Conservation (phyloP, 2,329 filamentous ascomycete species). For the Hypocreales sp. region DNA sequence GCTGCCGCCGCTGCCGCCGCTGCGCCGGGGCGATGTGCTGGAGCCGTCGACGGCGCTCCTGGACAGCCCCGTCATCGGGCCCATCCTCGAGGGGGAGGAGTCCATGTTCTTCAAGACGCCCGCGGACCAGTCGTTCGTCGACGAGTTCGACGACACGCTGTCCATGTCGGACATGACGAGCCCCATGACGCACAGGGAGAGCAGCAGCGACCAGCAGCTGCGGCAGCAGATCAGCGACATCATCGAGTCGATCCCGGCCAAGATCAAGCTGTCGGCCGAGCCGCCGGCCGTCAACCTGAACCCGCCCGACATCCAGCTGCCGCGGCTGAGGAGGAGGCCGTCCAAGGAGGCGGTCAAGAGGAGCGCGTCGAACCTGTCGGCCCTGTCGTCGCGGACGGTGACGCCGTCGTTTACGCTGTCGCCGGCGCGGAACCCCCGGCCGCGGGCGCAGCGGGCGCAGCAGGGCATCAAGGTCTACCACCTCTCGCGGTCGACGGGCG, state of each 20-base stretch:
- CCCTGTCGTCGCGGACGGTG: slow-evolving; percentile 38
- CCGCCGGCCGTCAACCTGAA: slow-evolving; percentile 36
- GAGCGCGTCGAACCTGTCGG: slow-evolving; percentile 35
- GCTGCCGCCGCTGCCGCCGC: slow-evolving; percentile 5
- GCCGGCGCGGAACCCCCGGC: slow-evolving; percentile 39
- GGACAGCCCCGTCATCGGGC: slow-evolving; percentile 27
- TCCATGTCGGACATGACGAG: slow-evolving; percentile 14
- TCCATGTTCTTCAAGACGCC: slow-evolving; percentile 21
- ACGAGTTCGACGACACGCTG: slow-evolving; percentile 29
- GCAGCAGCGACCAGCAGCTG: slow-evolving; percentile 48
- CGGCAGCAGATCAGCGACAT: slow-evolving; percentile 71
- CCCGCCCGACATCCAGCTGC: slow-evolving; percentile 40
- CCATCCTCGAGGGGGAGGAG: slow-evolving; percentile 24
- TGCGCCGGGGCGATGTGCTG: too few relatives aligned
- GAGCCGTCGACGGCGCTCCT: slow-evolving; percentile 24
- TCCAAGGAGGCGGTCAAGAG: slow-evolving; percentile 28
- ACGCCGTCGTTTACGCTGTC: slow-evolving; percentile 57
- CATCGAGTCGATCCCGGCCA: slow-evolving; percentile 60
- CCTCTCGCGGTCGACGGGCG: slow-evolving; percentile 66
- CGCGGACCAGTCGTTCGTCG: slow-evolving; percentile 25
- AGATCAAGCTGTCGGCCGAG: slow-evolving; percentile 56
- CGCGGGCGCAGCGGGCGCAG: slow-evolving; percentile 33
- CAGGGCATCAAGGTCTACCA: slow-evolving; percentile 86
- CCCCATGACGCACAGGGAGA: slow-evolving; percentile 13
- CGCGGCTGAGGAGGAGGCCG: slow-evolving; percentile 25